Percentiles rank a stretch among this genome's conserved stretches.
Conservation (phyloP, 306 rosid species). For the Lotus japonicus region DNA sequence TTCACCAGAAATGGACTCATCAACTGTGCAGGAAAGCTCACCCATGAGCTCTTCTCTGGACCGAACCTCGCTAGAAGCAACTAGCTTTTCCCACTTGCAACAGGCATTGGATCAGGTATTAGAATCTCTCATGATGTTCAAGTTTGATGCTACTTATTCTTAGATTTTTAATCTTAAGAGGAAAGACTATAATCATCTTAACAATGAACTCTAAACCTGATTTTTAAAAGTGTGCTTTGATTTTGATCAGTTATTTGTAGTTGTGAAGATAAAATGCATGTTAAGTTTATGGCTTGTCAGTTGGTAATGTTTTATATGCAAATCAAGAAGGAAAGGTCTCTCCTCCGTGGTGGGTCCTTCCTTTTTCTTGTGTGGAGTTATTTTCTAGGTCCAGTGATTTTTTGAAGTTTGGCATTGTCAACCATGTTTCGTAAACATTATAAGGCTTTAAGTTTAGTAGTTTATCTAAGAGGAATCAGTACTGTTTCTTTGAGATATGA, state of each 20-base stretch:
- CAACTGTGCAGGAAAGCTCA: conserved; percentile 54
- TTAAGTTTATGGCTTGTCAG: too few species aligned
- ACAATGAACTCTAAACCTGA: not conserved
- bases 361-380: too few species aligned
- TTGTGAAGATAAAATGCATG: not conserved
- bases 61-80: conserved; percentile 50
- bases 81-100: conserved; percentile 69
- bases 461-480: too few species aligned
- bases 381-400: too few species aligned
- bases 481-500: too few species aligned
- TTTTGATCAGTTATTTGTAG: not conserved
- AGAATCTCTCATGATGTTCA: conserved; percentile 4
- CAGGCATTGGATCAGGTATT: conserved; percentile 66
- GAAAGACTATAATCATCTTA: not conserved
- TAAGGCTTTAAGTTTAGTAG: too few species aligned
- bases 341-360: too few species aligned
- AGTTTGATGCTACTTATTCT: conserved; percentile 5
- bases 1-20: conserved; percentile 52
- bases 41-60: conserved; percentile 43
- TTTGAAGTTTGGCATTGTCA: too few species aligned
- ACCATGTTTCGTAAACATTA: too few species aligned
- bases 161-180: not conserved
- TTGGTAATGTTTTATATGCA: too few species aligned
- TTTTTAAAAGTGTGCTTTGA: not conserved
- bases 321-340: too few species aligned